phyloP scores from a whole-genome alignment of 768 basidiomycete genomes.

The Trichaptum fuscoviolaceum region DNA sequence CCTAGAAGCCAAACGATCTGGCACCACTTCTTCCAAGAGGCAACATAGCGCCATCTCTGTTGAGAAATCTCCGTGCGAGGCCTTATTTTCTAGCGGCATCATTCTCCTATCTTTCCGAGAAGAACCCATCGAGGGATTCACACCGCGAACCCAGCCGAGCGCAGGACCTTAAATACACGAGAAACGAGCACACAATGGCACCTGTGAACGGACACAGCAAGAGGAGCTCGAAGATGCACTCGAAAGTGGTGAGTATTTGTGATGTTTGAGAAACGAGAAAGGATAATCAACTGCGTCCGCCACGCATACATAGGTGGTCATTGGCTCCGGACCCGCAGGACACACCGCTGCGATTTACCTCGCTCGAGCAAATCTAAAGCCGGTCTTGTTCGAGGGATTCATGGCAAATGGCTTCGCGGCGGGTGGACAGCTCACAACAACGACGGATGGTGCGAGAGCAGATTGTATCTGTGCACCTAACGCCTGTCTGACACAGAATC shows the following conservation, averaged over 20 bases:
- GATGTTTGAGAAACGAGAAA: background rate
- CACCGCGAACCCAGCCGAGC: background rate
- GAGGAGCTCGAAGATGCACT: slow-evolving; percentile 70
- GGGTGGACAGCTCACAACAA: slow-evolving; percentile 96
- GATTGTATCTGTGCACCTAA: background rate
- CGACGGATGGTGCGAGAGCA: slow-evolving; percentile 71
- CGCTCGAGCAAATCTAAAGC: slow-evolving; percentile 91
- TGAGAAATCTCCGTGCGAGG: background rate
- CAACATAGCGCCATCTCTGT: background rate
- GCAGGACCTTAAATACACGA: background rate
- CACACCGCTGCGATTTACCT: slow-evolving; percentile 97
- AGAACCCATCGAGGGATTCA: background rate
- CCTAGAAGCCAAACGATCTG: background rate
- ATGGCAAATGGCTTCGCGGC: slow-evolving; percentile 99
- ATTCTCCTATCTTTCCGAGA: background rate
- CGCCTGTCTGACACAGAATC: background rate
- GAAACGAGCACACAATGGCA: background rate
- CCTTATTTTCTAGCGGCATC: background rate
- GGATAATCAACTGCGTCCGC: slow-evolving; percentile 3
- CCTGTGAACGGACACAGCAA: slow-evolving; percentile 2
- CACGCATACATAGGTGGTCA: slow-evolving; percentile 59
- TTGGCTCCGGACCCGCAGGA: slow-evolving; percentile 90
- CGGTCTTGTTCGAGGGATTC: slow-evolving; percentile 96
- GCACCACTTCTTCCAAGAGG: background rate
- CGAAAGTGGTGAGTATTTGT: slow-evolving; percentile 53